These are phyloP conservation scores for Sclerotinia sclerotiorum DNA, from an alignment of 2,329 filamentous ascomycete species.

Conservation along the genomic window DNA sequence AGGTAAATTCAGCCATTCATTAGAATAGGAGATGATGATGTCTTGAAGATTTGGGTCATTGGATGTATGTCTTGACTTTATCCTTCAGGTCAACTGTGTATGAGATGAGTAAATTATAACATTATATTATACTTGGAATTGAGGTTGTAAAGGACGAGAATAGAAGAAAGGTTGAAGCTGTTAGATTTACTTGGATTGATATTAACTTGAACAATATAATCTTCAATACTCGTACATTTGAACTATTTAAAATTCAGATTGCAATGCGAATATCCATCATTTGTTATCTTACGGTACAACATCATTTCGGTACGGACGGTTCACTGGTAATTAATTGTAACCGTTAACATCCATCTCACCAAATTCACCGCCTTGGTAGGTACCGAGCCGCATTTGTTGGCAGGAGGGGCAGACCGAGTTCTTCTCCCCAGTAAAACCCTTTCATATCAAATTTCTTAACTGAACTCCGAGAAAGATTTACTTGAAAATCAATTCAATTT, in stretches of 20 bases:
- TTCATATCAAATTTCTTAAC: conserved; percentile 1
- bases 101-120: not conserved
- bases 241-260: not conserved
- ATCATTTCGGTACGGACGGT: not conserved
- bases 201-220: not conserved
- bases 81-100: not conserved
- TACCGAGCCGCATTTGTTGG: conserved; percentile 19
- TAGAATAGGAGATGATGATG: not conserved
- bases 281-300: not conserved
- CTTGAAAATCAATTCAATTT: not conserved
- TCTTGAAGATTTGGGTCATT: no score
- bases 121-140: no score
- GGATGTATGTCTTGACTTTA: not conserved
- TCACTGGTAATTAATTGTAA: not conserved
- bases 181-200: not conserved
- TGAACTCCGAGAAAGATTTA: conserved; percentile 2
- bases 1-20: not conserved
- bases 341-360: not conserved
- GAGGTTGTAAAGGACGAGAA: not conserved
- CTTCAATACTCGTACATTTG: not conserved
- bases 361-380: conserved; percentile 8
- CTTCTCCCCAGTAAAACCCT: conserved; percentile 4
- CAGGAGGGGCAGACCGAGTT: conserved; percentile 23
- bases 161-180: not conserved
- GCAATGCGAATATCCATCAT: not conserved